These are phyloP conservation scores for Suillus sp. DNA, from an alignment of 768 basidiomycete species.

Conservation along the genomic window DNA sequence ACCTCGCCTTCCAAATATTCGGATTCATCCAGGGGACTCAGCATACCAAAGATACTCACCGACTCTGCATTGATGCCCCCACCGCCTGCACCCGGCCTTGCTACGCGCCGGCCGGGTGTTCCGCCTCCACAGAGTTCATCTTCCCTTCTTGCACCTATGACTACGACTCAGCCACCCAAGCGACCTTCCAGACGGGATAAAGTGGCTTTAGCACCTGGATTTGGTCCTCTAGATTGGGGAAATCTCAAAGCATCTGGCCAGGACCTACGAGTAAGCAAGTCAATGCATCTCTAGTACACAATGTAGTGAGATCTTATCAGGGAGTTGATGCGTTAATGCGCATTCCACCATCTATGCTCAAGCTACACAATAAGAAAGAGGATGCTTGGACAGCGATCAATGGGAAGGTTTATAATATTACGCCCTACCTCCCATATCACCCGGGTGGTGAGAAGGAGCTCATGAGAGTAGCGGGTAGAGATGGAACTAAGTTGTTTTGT, in stretches of 20 bases:
- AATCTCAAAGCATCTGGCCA: slow-evolving; percentile 77
- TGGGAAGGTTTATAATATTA: slow-evolving; percentile 97
- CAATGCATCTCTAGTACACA: neutral
- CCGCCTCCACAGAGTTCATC: slow-evolving; percentile 34
- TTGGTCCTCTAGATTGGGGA: slow-evolving; percentile 94
- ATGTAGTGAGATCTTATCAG: slow-evolving; percentile 40
- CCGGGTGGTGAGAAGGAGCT: slow-evolving; percentile 94
- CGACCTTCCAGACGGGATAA: slow-evolving; percentile 69
- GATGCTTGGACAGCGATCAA: slow-evolving; percentile 94
- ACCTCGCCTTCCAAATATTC: slow-evolving; percentile 22
- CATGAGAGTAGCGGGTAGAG: slow-evolving; percentile 92
- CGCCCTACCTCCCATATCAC: slow-evolving; percentile 87
- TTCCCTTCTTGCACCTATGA: slow-evolving; percentile 57
- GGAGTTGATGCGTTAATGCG: slow-evolving; percentile 69
- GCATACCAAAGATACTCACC: slow-evolving; percentile 38
- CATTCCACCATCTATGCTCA: slow-evolving; percentile 76
- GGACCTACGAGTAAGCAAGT: slow-evolving; percentile 67
- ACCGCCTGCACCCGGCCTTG: slow-evolving; percentile 46
- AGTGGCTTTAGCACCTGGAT: slow-evolving; percentile 89
- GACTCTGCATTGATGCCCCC: slow-evolving; percentile 57
- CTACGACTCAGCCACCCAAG: slow-evolving; percentile 59
- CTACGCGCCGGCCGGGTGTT: slow-evolving; percentile 36
- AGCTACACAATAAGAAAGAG: slow-evolving; percentile 75
- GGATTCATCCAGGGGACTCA: slow-evolving; percentile 3
- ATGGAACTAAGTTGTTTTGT: slow-evolving; percentile 96